Evolutionary conservation across 495 filamentous ascomycete genomes (phyloP), one percentile per base, ranked within the genome.

Genomic region (Corynascus novoguineensis): DNA sequence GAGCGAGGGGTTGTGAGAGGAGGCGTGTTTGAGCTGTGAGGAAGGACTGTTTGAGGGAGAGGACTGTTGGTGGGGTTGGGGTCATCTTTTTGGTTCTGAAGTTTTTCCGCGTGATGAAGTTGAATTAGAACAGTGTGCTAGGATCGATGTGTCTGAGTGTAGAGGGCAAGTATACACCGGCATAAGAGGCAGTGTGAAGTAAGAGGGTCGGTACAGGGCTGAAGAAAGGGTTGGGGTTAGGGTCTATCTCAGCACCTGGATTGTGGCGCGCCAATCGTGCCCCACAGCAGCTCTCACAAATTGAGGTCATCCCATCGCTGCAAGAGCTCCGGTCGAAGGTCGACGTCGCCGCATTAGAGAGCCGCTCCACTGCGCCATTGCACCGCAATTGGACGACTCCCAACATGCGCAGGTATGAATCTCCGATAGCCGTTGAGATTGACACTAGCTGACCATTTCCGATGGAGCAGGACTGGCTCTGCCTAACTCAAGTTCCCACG

Each of bases 31-130:
- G 86, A 24, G 74, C 66, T 44, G 78, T 67, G 25, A 89, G 76
- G 61, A 88, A 89, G 60, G 74, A 67, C 15, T 83, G 80, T 64
- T 89, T 89, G 57, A 85, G 68, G 55, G 81, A 74, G 50, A 82
- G 72, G 55, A 88, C 77, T 21, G 84, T 77, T 28, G 76, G 75
- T 6, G 74, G 74, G 11, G 45, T n/a, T 38, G 48, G 40, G 1
- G 68, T 61, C 67, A 73, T 73, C 45, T 41, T 55, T 15, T 19
- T 22, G 3, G 9, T 14, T 27, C 7, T 29, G 38, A 6, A 3
- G 40, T 3, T 24, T 21, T 56, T 21, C 29, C 15, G 17, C 15
- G 5, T 4, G 3, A 3, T 10, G n/a, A 31, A 22, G 25, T 44
- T 40, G 3, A 8, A 22, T 31, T 31, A 5, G 29, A 31, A 31